A percentile compares a stretch with the other conserved stretches of the same genome.
phyloP scores from a whole-genome alignment of 257 asterid genomes.

The Fraxinus pennsylvanica region DNA sequence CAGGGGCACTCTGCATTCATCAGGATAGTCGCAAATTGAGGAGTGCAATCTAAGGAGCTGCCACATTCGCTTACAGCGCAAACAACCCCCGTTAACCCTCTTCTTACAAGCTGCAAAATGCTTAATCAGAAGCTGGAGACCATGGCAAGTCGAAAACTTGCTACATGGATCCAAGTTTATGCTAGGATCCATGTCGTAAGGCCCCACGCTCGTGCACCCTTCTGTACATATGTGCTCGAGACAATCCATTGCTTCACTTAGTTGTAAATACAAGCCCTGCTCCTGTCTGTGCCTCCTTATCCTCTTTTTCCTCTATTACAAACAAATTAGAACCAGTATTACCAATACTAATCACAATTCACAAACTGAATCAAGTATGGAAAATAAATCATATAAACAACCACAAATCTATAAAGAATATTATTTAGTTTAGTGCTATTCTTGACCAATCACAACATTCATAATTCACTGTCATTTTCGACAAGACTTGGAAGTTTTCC shows the following conservation, averaged over 20 bases:
- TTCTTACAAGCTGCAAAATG: constrained; percentile 78
- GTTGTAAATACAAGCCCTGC: constrained; percentile 61
- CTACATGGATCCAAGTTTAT: constrained; percentile 54
- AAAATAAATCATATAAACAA: background rate
- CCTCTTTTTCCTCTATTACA: constrained; percentile 60
- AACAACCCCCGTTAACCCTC: constrained; percentile 76
- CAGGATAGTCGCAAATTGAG: constrained; percentile 69
- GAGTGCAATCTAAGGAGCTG: constrained; percentile 81
- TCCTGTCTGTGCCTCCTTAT: constrained; percentile 57
- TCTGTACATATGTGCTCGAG: constrained; percentile 81
- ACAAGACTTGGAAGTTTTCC: background rate
- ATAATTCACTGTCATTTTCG: background rate
- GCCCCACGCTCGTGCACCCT: constrained; percentile 86
- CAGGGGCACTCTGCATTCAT: constrained; percentile 82
- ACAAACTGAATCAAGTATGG: background rate
- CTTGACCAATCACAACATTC: background rate
- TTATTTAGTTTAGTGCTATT: background rate
- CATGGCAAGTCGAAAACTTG: constrained; percentile 80
- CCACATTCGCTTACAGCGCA: constrained; percentile 85
- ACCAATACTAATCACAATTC: background rate
- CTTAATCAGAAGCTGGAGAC: constrained; percentile 72
- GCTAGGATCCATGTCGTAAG: constrained; percentile 57
- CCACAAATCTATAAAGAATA: background rate
- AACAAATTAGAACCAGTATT: background rate
- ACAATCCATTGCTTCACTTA: constrained; percentile 92